phyloP scores from a whole-genome alignment of 352 stramenopile species.

The Halophytophthora batemanensis region DNA sequence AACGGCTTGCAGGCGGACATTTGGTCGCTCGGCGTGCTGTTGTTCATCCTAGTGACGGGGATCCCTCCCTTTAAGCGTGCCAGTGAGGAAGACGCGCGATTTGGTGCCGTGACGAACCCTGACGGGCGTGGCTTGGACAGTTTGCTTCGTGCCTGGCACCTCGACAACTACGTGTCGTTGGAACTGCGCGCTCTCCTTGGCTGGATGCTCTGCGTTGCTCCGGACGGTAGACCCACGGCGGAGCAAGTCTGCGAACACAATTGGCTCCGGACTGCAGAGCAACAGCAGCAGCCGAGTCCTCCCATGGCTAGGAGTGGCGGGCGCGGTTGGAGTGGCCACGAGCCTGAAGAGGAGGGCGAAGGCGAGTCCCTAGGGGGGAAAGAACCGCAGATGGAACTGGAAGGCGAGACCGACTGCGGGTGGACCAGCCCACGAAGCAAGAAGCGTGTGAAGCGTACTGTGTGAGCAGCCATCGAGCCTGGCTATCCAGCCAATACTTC shows the following conservation, averaged over 20 bases:
- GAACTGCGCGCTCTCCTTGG: constrained; percentile 36
- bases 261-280: constrained; percentile 27
- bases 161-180: constrained; percentile 27
- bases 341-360: constrained; percentile 15
- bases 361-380: constrained; percentile 2
- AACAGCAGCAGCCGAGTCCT: background rate
- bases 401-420: background rate
- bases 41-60: constrained; percentile 61
- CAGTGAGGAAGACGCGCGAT: constrained; percentile 45
- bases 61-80: constrained; percentile 48
- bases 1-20: constrained; percentile 52
- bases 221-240: constrained; percentile 27
- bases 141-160: constrained; percentile 36
- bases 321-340: constrained; percentile 7
- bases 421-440: constrained; percentile 16
- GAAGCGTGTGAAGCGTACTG: constrained; percentile 18
- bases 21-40: constrained; percentile 61
- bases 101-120: constrained; percentile 37
- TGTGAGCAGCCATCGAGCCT: background rate
- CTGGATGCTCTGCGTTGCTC: constrained; percentile 36
- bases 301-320: background rate
- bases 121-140: constrained; percentile 28
- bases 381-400: constrained; percentile 31
- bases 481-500: background rate
- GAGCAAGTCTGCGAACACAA: constrained; percentile 33